Base-by-base conservation (phyloP, 495 filamentous ascomycete species). In the Daldinia vernicosa region DNA sequence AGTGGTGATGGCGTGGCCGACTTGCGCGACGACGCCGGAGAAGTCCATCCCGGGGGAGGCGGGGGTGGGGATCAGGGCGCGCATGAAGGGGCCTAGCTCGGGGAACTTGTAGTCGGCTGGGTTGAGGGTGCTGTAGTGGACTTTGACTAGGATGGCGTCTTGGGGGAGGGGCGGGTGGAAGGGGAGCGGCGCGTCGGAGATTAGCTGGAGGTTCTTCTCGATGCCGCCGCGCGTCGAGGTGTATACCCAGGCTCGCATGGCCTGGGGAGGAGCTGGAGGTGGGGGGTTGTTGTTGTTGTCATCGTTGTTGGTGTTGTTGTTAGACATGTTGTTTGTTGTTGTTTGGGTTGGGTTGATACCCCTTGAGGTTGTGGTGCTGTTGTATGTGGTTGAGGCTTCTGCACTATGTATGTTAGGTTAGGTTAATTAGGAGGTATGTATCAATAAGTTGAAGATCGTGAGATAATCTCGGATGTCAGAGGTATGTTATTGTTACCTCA, bases 41-140 rank as follows among this genome's bases (percentile, higher is more conserved):
- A 89, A 90, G 76, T 93, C 90, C 75, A 89, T 78, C 0, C 87
- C 85, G 0, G 87, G 91, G 7, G 85, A 85, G 0, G 86, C 85
- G 0, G 85, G 84, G 30, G 77, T 82, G 26, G 69, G 27, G 0
- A 87, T 75, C 0, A 84, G 33, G 4, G 84, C 59, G 19, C 81
- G 79, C 6, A 70, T 71, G 6, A 87, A 6, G 8, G 83, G 26
- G 1, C 80, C 79, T 52, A 89, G 64, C 67, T 91, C 88, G 17
- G 88, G 83, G 17, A 87, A 67, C 76, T 92, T 92, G 86, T 88
- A 89, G 83, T 93, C 91, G 30, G 87, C 86, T 2, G 91, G 91
- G 78, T 93, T 93, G 55, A 92, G 77, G 15, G 85, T 76, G 11
- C 81, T 79, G 55, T 82, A 76, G 56, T 87, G 72, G 6, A 92